Evolutionary conservation across 2,329 filamentous ascomycete genomes (phyloP).

Genomic region (Tolypocladium endophyticum): DNA sequence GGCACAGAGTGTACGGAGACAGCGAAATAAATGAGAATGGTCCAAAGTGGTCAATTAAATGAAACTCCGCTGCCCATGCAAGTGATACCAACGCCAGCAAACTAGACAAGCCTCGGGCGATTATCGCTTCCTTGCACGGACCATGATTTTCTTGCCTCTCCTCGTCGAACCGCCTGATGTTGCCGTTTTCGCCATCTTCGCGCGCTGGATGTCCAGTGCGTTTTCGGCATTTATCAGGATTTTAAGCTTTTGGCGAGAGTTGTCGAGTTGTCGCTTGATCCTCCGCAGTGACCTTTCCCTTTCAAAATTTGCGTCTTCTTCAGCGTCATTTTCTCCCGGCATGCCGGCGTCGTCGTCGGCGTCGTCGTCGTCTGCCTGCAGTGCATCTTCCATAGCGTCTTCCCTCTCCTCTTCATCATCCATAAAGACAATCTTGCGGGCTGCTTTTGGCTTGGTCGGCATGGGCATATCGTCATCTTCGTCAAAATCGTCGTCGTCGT

Average conservation of each 20-base stretch:
- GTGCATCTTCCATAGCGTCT: conserved; percentile 16
- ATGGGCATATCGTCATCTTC: conserved; percentile 21
- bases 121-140: conserved; percentile 51
- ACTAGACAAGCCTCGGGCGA: not conserved
- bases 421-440: conserved; percentile 43
- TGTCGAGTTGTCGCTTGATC: conserved; percentile 37
- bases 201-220: conserved; percentile 46
- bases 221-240: conserved; percentile 45
- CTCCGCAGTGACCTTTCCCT: conserved; percentile 32
- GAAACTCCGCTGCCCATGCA: not conserved
- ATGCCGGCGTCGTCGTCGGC: conserved; percentile 5
- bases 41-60: not conserved
- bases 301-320: conserved; percentile 23
- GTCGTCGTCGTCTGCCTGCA: conserved; percentile 15
- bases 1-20: not conserved
- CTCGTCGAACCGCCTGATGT: conserved; percentile 50
- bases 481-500: conserved; percentile 15
- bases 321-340: conserved; percentile 10
- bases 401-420: conserved; percentile 27
- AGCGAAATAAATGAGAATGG: not conserved
- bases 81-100: not conserved
- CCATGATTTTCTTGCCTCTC: conserved; percentile 51
- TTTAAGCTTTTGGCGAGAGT: conserved; percentile 42
- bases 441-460: conserved; percentile 15
- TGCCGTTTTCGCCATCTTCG: conserved; percentile 55